Base-by-base conservation (phyloP, 78 protist species). In the Emiliania huxleyi region DNA sequence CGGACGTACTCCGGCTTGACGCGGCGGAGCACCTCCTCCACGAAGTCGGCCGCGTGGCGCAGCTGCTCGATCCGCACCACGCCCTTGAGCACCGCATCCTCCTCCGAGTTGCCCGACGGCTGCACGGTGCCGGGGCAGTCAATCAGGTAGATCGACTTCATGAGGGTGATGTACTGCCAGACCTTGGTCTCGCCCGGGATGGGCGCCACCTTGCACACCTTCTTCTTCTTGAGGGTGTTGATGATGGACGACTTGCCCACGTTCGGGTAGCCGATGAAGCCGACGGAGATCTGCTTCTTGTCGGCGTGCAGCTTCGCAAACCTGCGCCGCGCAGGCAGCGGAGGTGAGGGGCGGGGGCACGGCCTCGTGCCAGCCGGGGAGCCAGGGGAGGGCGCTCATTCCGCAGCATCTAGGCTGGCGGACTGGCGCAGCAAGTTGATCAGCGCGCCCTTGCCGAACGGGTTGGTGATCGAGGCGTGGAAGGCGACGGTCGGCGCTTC, bases 161-260 rank as follows among this genome's bases (percentile, higher is more conserved):
- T 96, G 62, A 99, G 96, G 29, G 99, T 95, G 42, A 99, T 94
- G 96, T 99, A 99, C 94, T 99, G 99, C 99, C 99, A 99, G n/a
- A 98, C 99, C 93, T 93, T 99, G 25, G 99, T 99, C 95, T 98
- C 98, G 40, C 99, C 99, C 0, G 99, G 99, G 44, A 98, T 94
- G 26, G 99, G 99, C 0, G 99, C 99, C 12, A 97, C 99, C 85
- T 93, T 95, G 95, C 99, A 97, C 40, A 95, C 99, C 35, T 49
- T 75, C 93, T 98, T 97, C 77, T 92, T 43, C 56, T 73, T 55
- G 19, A 99, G 95, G 1, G 99, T 98, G 95, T 99, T 99, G 97
- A 99, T 99, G 56, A 99, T 92, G 38, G 98, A 95, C 8, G 95
- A 69, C 96, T 99, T 99, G 90, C 99, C 99, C 56, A 83, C 69